A percentile compares a stretch with the other conserved stretches of the same genome.
Evolutionary conservation across 2,329 filamentous ascomycete species (phyloP).

Genomic region (Penicillium sp.): DNA sequence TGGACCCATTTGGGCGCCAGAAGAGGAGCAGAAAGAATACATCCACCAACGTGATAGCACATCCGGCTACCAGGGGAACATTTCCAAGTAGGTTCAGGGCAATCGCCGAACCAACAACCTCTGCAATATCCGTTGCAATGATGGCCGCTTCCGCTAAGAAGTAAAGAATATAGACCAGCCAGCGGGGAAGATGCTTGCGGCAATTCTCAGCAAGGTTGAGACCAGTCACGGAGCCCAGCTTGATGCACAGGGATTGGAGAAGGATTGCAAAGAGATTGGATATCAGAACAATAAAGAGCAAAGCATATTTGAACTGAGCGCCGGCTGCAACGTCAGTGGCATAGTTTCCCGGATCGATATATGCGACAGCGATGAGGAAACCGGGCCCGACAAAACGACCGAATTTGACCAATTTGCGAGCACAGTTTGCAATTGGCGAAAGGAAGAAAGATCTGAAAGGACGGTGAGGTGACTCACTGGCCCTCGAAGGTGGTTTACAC

Average conservation of each 20-base stretch:
- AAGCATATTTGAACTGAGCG: slow-evolving; percentile 41
- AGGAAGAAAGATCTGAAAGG: slow-evolving; percentile 18
- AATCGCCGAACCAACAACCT: slow-evolving; percentile 57
- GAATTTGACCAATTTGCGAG: slow-evolving; percentile 37
- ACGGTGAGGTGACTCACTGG: slow-evolving; percentile 32
- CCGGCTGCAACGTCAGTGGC: slow-evolving; percentile 48
- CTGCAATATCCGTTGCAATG: slow-evolving; percentile 66
- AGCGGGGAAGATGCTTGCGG: slow-evolving; percentile 59
- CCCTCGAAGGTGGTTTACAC: slow-evolving; percentile 26
- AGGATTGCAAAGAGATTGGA: slow-evolving; percentile 48
- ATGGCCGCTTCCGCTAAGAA: slow-evolving; percentile 62
- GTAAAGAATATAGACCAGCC: slow-evolving; percentile 61
- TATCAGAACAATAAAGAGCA: slow-evolving; percentile 46
- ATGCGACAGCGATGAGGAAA: slow-evolving; percentile 47
- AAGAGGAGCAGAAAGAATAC: slow-evolving; percentile 54
- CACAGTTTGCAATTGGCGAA: slow-evolving; percentile 17
- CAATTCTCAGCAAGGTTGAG: slow-evolving; percentile 63
- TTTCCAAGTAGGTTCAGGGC: slow-evolving; percentile 52
- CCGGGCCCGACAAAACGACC: slow-evolving; percentile 45
- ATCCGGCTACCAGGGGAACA: slow-evolving; percentile 52
- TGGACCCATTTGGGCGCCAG: slow-evolving; percentile 50
- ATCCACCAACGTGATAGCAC: slow-evolving; percentile 53
- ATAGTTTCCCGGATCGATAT: slow-evolving; percentile 50
- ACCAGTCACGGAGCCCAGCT: slow-evolving; percentile 64
- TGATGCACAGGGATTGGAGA: slow-evolving; percentile 49